Conservation (phyloP, 2,329 filamentous ascomycete species). For the Pseudocercospora vitis region DNA sequence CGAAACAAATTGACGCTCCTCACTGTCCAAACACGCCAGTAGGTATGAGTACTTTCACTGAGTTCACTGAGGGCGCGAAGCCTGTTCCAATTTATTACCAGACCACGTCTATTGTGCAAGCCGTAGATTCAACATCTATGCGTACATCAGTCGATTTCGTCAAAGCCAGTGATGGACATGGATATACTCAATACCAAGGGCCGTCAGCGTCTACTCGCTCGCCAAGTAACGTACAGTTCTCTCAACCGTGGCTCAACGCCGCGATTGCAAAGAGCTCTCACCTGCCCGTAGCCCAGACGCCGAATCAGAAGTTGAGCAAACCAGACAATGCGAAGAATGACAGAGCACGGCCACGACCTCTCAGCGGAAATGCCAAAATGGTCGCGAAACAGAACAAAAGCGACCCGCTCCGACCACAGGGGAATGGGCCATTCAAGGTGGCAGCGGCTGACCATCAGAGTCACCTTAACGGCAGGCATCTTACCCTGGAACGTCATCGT, state of each 20-base stretch:
- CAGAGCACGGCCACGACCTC: background rate
- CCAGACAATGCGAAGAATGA: background rate
- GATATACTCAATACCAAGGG: constrained; percentile 20
- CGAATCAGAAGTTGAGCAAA: background rate
- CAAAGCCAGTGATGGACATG: constrained; percentile 18
- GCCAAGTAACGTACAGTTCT: constrained; percentile 2
- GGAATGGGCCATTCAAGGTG: background rate
- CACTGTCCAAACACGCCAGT: background rate
- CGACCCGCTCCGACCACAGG: background rate
- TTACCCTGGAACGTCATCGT: background rate
- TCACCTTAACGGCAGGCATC: background rate
- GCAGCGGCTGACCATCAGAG: background rate
- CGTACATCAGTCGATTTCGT: constrained; percentile 22
- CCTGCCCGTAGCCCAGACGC: too few relatives aligned
- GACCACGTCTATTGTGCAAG: constrained; percentile 25
- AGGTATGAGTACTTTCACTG: background rate
- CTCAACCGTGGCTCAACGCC: constrained; percentile 12
- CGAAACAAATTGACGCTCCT: constrained; percentile 2
- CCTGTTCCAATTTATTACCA: constrained; percentile 19
- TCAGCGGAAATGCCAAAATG: constrained; percentile 9
- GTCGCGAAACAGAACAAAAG: constrained; percentile 10
- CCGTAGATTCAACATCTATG: constrained; percentile 25
- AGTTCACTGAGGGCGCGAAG: background rate
- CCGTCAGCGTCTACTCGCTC: constrained; percentile 3
- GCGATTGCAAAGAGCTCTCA: too few relatives aligned